Percentiles rank a stretch among this genome's conserved stretches.
Evolutionary conservation across 768 basidiomycete genomes (phyloP).

Genomic region (Calocybe indica): DNA sequence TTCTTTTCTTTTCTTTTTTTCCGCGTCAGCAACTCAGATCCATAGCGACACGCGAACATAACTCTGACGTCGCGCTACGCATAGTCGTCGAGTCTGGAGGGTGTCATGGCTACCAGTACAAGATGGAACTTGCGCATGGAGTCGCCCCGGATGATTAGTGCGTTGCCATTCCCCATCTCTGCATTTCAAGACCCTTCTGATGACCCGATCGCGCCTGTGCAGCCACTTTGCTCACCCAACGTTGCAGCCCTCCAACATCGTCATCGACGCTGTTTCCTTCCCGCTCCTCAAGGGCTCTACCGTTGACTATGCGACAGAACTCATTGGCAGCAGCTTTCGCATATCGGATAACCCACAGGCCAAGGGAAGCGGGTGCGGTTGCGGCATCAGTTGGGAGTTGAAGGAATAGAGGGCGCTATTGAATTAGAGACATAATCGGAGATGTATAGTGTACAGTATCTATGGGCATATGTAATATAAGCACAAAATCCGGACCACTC

Average conservation of each 20-base stretch:
- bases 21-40: constrained; percentile 64
- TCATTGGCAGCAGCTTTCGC: constrained; percentile 90
- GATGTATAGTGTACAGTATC: too few relatives aligned
- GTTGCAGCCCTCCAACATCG: constrained; percentile 65
- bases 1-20: too few relatives aligned
- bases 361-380: constrained; percentile 87
- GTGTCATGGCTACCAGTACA: constrained; percentile 97
- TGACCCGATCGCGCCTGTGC: constrained; percentile 6
- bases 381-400: constrained; percentile 93
- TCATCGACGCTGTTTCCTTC: constrained; percentile 85
- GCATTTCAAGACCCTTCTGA: neutral
- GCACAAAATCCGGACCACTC: neutral
- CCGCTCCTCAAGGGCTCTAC: constrained; percentile 82
- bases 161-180: constrained; percentile 20
- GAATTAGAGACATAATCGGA: too few relatives aligned
- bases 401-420: constrained; percentile 31
- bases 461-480: neutral
- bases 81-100: constrained; percentile 90
- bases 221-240: constrained; percentile 72
- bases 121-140: constrained; percentile 69
- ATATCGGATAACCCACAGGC: constrained; percentile 85
- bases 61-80: constrained; percentile 63
- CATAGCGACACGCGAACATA: constrained; percentile 62
- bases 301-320: constrained; percentile 87
- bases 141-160: constrained; percentile 80